These are phyloP conservation scores for Gossypium stocksii DNA, from an alignment of 345 rosid genomes.

Conservation along the genomic window DNA sequence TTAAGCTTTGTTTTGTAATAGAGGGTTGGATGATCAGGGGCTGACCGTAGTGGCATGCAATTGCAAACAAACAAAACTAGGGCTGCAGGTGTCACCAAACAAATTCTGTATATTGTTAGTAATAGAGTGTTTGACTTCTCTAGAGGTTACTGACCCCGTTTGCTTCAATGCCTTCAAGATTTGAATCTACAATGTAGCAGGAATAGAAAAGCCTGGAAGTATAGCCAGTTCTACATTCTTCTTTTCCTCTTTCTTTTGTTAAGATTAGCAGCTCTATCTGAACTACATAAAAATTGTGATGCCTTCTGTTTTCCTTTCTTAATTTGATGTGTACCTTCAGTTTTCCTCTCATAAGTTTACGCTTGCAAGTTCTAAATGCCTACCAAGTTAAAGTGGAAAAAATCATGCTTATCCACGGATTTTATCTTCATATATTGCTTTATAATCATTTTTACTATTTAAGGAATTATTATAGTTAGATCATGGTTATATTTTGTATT, in stretches of 20 bases:
- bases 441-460: not conserved
- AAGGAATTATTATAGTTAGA: not conserved
- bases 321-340: not conserved
- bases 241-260: not conserved
- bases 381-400: not conserved
- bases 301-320: not conserved
- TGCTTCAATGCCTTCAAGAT: too few relatives aligned
- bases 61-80: not conserved
- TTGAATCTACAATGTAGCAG: too few relatives aligned
- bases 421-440: not conserved
- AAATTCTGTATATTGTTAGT: slow-evolving; percentile 1
- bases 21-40: not conserved
- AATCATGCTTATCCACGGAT: not conserved
- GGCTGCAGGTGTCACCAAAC: not conserved
- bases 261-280: not conserved
- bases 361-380: not conserved
- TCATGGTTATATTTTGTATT: not conserved
- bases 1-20: not conserved
- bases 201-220: too few relatives aligned
- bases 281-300: not conserved
- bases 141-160: not conserved
- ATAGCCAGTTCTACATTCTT: not conserved
- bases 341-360: not conserved
- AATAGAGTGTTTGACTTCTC: not conserved
- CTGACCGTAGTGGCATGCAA: not conserved